Evolutionary conservation across 1,284 basidiomycete species (phyloP), one percentile per base, ranked within the genome.

Genomic region (Moesziomyces parantarcticus): DNA sequence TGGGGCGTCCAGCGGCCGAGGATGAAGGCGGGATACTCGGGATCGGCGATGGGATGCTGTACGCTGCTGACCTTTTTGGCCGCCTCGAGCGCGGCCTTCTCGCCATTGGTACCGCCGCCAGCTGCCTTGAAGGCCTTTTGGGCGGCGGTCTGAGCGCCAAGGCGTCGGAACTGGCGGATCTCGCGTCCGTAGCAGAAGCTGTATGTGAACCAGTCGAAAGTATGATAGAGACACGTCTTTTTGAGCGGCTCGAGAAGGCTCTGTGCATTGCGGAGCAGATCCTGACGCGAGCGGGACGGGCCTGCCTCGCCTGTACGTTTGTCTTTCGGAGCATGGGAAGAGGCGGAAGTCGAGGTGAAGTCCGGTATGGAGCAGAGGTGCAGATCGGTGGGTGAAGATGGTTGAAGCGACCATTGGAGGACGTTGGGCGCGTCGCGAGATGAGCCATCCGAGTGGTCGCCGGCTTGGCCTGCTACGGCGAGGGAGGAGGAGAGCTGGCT

Each of bases 121-220:
- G 64, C 67, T 1, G 59, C 45, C 23, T 64, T 58, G 46, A 55
- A 60, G 0, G 68, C 68, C 10, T 61, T 49, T 3, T 56, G 51
- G 1, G 61, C 66, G 1, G 71, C 71, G 5, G 53, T 51, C 21
- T 49, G 50, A 1, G 66, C 36, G 5, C 62, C 58, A 5, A 79
- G 58, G 10, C 69, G 68, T 3, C 66, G 41, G 49, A 81, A 81
- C 47, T 81, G 79, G 2, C 71, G 61, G 16, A 81, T 58, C 44
- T 66, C 54, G 23, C 58, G 52, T 5, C 79, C 79, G 20, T 80
- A 71, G 52, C 79, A 81, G 70, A 77, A 75, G 36, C 63, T 55
- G 59, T 81, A 81, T 32, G 78, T 80, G 56, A 81, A 81, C 79
- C 79, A 81, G 34, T 80, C 78, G 8, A 64, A 26, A 18, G 67